phyloP scores from a whole-genome alignment of 2,329 filamentous ascomycete genomes.

The Aspergillus puulaauensis region DNA sequence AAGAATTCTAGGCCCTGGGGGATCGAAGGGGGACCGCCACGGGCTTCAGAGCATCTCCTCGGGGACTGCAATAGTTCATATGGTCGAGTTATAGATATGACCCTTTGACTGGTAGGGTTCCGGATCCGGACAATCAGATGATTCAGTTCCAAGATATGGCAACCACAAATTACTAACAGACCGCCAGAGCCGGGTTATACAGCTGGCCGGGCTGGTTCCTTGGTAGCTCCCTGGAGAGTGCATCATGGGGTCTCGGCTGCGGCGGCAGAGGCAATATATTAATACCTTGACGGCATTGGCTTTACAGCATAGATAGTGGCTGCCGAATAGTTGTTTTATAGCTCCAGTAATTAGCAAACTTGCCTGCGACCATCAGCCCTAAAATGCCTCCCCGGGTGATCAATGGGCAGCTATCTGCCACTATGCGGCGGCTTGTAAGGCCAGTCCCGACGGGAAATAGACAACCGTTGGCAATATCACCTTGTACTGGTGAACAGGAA shows the following conservation, averaged over 20 bases:
- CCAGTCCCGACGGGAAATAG: neutral
- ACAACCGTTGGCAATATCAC: neutral
- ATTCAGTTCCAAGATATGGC: too few species aligned
- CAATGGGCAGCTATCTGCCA: neutral
- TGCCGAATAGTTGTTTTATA: too few species aligned
- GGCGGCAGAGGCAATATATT: neutral
- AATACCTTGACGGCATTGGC: neutral
- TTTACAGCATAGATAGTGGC: neutral
- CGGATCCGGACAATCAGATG: too few species aligned
- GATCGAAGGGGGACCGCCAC: too few species aligned
- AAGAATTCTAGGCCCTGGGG: too few species aligned
- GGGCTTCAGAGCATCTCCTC: too few species aligned
- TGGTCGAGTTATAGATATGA: too few species aligned
- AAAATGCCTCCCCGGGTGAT: neutral
- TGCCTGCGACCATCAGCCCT: too few species aligned
- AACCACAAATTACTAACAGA: too few species aligned
- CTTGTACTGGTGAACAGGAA: neutral
- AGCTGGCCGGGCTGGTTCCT: neutral
- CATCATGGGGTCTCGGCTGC: neutral
- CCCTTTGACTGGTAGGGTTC: too few species aligned
- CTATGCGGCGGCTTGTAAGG: neutral
- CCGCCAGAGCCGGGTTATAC: too few species aligned
- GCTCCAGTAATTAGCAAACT: neutral
- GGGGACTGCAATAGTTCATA: too few species aligned
- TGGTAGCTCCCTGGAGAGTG: neutral